phyloP scores from a whole-genome alignment of 192 early-diverging fungal species.

The Backusella tarrabulga region DNA sequence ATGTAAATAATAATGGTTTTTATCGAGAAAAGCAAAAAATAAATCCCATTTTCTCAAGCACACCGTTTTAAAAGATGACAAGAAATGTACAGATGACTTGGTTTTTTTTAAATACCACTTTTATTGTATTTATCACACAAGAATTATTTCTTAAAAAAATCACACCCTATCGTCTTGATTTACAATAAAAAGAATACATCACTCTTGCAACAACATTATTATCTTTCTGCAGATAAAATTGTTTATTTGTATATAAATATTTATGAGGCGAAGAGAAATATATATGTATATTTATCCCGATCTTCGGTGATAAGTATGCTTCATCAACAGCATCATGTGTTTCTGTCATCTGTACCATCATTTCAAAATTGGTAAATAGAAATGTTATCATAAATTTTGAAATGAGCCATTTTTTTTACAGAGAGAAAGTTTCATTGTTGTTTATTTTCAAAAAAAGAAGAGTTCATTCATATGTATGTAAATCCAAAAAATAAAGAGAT shows the following conservation, averaged over 20 bases:
- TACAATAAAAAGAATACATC: too few species aligned
- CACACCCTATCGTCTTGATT: too few species aligned
- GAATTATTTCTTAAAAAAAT: too few species aligned
- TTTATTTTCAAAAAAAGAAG: background rate
- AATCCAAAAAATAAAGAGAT: background rate
- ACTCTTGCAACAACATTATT: too few species aligned
- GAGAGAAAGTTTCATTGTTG: background rate
- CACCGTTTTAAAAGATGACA: too few species aligned
- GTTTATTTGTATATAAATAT: background rate
- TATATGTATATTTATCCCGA: background rate
- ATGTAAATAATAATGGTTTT: too few species aligned
- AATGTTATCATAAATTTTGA: background rate
- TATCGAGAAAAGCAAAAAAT: too few species aligned
- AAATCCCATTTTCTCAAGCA: too few species aligned
- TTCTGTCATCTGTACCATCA: slow-evolving; percentile 1
- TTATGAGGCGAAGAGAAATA: background rate
- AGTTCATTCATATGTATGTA: background rate
- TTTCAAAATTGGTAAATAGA: background rate
- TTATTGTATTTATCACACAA: too few species aligned
- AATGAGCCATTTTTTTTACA: background rate
- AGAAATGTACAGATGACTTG: too few species aligned
- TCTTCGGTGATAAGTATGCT: background rate
- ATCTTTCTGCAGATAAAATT: too few species aligned
- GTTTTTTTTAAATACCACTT: too few species aligned
- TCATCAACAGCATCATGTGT: background rate